Conservation (phyloP, 2,329 filamentous ascomycete genomes). For the Ophiostoma sp. region DNA sequence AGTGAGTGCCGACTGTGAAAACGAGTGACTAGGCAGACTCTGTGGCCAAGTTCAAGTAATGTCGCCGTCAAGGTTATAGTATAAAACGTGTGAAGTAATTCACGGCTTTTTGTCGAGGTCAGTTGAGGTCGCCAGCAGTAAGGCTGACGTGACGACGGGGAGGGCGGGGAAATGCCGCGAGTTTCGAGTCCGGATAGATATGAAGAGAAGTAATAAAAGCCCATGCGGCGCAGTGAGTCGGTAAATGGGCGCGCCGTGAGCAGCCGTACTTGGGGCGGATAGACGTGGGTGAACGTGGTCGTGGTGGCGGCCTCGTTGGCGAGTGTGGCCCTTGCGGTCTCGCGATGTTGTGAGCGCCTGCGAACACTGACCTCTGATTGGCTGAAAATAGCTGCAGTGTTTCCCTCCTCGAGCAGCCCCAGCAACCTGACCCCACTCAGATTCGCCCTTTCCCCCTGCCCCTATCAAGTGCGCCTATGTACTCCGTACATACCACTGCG, state of each 20-base stretch:
- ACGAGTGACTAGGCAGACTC: not conserved
- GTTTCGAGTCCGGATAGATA: not conserved
- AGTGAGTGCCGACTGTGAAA: not conserved
- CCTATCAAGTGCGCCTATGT: conserved; percentile 7
- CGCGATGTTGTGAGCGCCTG: conserved; percentile 40
- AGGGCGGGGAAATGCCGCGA: not conserved
- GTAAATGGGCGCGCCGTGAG: not conserved
- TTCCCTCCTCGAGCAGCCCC: conserved; percentile 29
- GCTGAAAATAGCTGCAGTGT: conserved; percentile 27
- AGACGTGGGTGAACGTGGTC: conserved; percentile 19
- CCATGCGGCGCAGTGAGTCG: not conserved
- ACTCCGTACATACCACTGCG: not conserved
- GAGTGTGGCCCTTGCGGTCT: conserved; percentile 26
- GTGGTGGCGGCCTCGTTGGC: conserved; percentile 22
- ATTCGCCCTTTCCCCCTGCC: conserved; percentile 18
- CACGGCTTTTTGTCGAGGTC: not conserved
- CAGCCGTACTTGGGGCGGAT: conserved; percentile 13
- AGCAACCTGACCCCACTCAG: conserved; percentile 27
- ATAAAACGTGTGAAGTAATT: conserved; percentile 8
- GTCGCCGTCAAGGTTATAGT: not conserved
- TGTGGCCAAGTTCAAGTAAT: not conserved
- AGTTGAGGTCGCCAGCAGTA: not conserved
- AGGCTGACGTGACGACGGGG: not conserved
- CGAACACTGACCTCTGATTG: conserved; percentile 35
- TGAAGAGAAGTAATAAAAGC: not conserved